Evolutionary conservation across 202 grass and related monocot genomes (phyloP).

Genomic region (Elaeis oleifera): DNA sequence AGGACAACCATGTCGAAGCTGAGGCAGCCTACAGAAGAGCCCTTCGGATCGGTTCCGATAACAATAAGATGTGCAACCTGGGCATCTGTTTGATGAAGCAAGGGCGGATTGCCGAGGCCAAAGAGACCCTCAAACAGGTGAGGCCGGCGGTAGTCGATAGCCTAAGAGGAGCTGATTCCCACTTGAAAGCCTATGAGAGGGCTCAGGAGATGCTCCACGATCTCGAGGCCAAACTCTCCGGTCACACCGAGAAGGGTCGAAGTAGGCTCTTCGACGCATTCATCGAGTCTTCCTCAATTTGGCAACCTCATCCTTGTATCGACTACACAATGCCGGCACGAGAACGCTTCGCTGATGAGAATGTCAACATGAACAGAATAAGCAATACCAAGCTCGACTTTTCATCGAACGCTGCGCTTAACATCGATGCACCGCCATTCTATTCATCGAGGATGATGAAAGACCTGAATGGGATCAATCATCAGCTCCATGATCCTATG

Average conservation of each 20-base stretch:
- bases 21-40: constrained; percentile 73
- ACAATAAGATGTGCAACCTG: constrained; percentile 99
- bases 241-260: constrained; percentile 26
- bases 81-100: constrained; percentile 96
- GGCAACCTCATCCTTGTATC: constrained; percentile 85
- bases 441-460: constrained; percentile 41
- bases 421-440: constrained; percentile 74
- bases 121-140: constrained; percentile 92
- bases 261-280: constrained; percentile 80
- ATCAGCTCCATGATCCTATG: constrained; percentile 36
- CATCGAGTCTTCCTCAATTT: constrained; percentile 60
- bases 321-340: constrained; percentile 36
- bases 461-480: constrained; percentile 13
- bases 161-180: constrained; percentile 74
- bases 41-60: constrained; percentile 69
- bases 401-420: constrained; percentile 25
- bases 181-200: constrained; percentile 87
- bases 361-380: constrained; percentile 27
- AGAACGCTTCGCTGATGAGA: constrained; percentile 53
- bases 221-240: constrained; percentile 63
- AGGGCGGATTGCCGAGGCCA: constrained; percentile 72
- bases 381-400: no score
- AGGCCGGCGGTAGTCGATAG: constrained; percentile 51
- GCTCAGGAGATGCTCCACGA: constrained; percentile 93
- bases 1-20: constrained; percentile 82